A percentile compares a stretch with the other conserved stretches of the same genome.
These are phyloP conservation scores for Colletotrichum higginsianum DNA, from an alignment of 2,329 filamentous ascomycete genomes.

Conservation along the genomic window DNA sequence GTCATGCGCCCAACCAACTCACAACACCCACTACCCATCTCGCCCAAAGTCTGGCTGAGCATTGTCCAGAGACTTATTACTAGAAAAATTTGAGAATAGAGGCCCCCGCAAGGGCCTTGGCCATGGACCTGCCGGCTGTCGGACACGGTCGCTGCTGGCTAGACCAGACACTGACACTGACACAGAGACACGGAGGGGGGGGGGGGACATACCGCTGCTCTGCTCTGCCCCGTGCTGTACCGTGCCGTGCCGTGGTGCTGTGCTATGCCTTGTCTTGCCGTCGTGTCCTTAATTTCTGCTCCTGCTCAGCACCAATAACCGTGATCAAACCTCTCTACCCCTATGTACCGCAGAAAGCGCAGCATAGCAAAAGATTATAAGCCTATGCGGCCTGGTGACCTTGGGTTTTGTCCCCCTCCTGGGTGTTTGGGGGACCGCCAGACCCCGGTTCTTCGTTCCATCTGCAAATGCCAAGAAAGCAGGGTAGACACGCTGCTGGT, in stretches of 20 bases:
- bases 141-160: constrained; percentile 12
- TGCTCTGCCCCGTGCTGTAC: constrained; percentile 1
- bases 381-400: not conserved
- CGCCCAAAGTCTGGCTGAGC: constrained; percentile 1
- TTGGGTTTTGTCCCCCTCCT: not conserved
- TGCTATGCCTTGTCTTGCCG: not conserved
- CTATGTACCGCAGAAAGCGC: constrained; percentile 1
- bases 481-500: not conserved
- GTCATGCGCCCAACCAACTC: constrained; percentile 11
- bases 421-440: not conserved
- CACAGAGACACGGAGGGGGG: not conserved
- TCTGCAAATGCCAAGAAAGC: not conserved
- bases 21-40: not conserved
- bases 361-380: not conserved
- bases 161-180: constrained; percentile 12
- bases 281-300: constrained; percentile 8
- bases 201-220: not conserved
- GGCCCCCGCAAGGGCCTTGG: constrained; percentile 5
- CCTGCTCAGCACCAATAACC: not conserved
- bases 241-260: not conserved
- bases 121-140: constrained; percentile 30
- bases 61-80: not conserved
- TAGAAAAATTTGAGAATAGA: not conserved
- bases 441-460: constrained; percentile 4
- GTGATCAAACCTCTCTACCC: too few relatives aligned